Evolutionary conservation across 345 rosid genomes (phyloP).

Genomic region (Lenwebbia sp.): DNA sequence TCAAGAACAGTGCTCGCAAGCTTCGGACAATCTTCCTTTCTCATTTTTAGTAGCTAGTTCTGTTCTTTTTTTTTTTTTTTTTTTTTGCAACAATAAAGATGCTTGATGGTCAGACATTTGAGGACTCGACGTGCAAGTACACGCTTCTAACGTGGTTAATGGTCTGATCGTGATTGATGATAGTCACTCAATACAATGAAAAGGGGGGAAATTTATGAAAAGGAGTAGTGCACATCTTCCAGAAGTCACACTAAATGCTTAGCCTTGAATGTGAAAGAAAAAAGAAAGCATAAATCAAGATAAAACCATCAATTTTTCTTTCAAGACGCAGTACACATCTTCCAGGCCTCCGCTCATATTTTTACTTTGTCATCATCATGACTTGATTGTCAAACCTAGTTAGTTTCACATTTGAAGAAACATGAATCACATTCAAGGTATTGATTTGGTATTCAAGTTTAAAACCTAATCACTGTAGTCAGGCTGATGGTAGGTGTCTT

Average conservation of each 20-base stretch:
- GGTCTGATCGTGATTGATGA: neutral
- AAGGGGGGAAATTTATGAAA: neutral
- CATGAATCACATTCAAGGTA: neutral
- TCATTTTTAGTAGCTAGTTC: neutral
- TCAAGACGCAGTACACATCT: too few species aligned
- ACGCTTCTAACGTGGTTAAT: neutral
- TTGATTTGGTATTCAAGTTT: neutral
- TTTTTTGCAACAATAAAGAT: neutral
- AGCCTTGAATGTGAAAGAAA: neutral
- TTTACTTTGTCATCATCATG: neutral
- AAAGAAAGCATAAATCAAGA: too few species aligned
- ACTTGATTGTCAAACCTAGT: neutral
- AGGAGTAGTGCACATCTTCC: neutral
- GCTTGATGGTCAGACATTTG: neutral
- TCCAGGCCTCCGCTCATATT: too few species aligned
- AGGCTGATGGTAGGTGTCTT: neutral
- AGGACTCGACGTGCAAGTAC: neutral
- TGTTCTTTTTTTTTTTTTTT: neutral
- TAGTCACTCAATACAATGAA: neutral
- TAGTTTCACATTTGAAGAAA: neutral
- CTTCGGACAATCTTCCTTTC: neutral
- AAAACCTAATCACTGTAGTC: neutral
- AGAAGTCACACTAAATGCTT: neutral
- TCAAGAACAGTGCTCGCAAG: neutral
- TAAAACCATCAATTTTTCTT: too few species aligned